Evolutionary conservation across 306 rosid genomes (phyloP).

Genomic region (Prunus mira): DNA sequence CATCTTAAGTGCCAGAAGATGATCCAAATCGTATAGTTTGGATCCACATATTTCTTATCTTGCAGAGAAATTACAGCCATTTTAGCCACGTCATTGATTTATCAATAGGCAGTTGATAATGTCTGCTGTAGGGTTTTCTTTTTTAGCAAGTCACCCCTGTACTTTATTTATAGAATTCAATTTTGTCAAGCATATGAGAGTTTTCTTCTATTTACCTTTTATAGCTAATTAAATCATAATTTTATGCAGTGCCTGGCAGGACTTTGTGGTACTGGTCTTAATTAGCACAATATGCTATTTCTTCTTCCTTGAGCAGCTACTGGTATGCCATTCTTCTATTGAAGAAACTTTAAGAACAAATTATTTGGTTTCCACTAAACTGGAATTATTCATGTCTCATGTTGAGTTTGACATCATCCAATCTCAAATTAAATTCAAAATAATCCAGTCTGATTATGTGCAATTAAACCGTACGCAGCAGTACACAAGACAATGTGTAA

Average conservation of each 20-base stretch:
- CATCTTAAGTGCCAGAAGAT: neutral
- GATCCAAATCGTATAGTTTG: neutral
- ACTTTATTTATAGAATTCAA: neutral
- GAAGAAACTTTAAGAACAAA: conserved; percentile 20
- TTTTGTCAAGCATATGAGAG: neutral
- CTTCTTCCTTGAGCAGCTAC: conserved; percentile 97
- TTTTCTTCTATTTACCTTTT: neutral
- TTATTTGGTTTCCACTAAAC: conserved; percentile 7
- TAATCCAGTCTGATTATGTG: neutral
- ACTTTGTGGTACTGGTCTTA: conserved; percentile 85
- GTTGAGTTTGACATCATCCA: conserved; percentile 5
- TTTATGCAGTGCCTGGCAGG: conserved; percentile 90
- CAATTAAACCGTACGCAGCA: neutral
- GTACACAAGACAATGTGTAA: neutral
- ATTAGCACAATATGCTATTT: conserved; percentile 94
- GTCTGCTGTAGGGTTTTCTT: neutral
- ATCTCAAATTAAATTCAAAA: neutral
- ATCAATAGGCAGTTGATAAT: neutral
- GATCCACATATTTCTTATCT: neutral
- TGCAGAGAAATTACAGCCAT: neutral
- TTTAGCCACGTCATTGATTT: neutral
- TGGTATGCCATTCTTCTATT: conserved; percentile 59
- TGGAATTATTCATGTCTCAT: conserved; percentile 5
- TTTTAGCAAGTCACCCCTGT: neutral
- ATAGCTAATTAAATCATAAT: neutral